Base-by-base conservation (phyloP, 148 eudicot species). In the Mesembryanthemum crystallinum region DNA sequence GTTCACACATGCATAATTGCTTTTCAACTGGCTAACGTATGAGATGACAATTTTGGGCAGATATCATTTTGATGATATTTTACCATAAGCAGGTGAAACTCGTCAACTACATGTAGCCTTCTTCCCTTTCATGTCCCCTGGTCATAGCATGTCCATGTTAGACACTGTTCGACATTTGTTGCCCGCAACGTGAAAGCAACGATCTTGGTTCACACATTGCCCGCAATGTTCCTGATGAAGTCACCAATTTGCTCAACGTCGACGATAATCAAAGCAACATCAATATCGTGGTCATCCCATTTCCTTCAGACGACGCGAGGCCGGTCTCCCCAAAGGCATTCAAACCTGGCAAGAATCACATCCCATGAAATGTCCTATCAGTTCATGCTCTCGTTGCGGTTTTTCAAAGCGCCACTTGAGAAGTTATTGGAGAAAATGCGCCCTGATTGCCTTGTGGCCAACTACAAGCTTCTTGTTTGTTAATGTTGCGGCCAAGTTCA, bases 111-210 rank as follows among this genome's bases (percentile, higher is more conserved):
- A 85, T 33, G 61, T 85, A 11, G 71, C 74, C 43, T 79, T 85
- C 67, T 60, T 85, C 51, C 91, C 91, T 14, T 52, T 78, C 18
- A 78, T 82, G 82, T 81, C 87, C 12, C 83, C 84, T 1, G 87
- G 88, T 63, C 92, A 89, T 79, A 84, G 79, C 69, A 81, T 86
- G 24, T 88, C 89, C 3, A 81, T 74, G 68, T 35, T 89, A 28
- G 87, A 89, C 80, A 79, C 83, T 43, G 84, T 82, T 54, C 77
- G 80, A 77, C 85, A 11, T 73, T 87, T 24, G 61, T 72, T 39
- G 39, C 80, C 8, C 80, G 77, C 45, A 64, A 78, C 9, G 58
- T 84, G 0, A 79, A 49, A 25, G n/a, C n/a, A n/a, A n/a, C n/a
- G n/a, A n/a, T n/a, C n/a, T n/a, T n/a, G n/a, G n/a, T n/a, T n/a